Evolutionary conservation across 192 early-diverging fungal species (phyloP).

Genomic region (Coemansia reversa): DNA sequence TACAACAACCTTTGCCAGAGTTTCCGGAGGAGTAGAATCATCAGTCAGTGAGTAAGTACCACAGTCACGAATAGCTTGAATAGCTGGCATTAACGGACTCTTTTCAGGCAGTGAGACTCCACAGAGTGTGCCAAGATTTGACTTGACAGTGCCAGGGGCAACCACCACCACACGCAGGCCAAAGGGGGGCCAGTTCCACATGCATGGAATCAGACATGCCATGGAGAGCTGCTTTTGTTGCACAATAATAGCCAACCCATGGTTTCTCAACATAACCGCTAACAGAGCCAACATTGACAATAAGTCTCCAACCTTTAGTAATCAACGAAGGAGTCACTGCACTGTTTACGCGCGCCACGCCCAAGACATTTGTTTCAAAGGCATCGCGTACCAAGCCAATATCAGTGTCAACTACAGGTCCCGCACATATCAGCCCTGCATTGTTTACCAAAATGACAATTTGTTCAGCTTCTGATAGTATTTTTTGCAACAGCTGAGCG

Average conservation of each 20-base stretch:
- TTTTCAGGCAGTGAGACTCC: constrained; percentile 36
- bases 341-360: constrained; percentile 54
- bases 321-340: constrained; percentile 64
- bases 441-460: constrained; percentile 74
- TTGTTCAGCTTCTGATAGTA: constrained; percentile 17
- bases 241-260: constrained; percentile 60
- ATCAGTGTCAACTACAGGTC: constrained; percentile 49
- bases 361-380: constrained; percentile 66
- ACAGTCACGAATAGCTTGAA: constrained; percentile 49
- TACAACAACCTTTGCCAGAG: constrained; percentile 60
- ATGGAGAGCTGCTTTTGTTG: constrained; percentile 67
- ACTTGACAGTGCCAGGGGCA: constrained; percentile 64
- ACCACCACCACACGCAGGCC: constrained; percentile 60
- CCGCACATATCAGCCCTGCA: constrained; percentile 60
- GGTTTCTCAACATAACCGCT: constrained; percentile 63
- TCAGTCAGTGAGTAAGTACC: constrained; percentile 56
- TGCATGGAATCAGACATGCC: constrained; percentile 62
- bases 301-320: constrained; percentile 47
- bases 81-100: constrained; percentile 49
- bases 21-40: constrained; percentile 51
- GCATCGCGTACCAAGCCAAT: constrained; percentile 34
- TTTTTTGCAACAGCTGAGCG: constrained; percentile 8
- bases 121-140: constrained; percentile 59
- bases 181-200: constrained; percentile 66
- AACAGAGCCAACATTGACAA: constrained; percentile 68